Conservation (phyloP, 2,329 filamentous ascomycete genomes). For the Sphaerulina vaccinii region DNA sequence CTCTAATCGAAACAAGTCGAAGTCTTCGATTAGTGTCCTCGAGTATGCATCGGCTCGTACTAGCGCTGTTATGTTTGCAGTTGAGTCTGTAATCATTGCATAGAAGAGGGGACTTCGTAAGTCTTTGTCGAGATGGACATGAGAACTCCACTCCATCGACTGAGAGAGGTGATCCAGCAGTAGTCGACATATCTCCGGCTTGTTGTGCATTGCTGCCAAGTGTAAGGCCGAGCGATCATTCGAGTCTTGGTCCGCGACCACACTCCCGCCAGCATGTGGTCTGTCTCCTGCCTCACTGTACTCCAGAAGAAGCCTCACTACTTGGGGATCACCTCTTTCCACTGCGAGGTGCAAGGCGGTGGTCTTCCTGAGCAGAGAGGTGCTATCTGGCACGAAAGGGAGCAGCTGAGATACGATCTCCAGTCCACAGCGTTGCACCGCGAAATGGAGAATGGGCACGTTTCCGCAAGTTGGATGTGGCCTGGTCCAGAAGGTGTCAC, state of each 20-base stretch:
- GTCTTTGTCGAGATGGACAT: too few species aligned
- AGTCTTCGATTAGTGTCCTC: background rate
- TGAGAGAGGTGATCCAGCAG: too few species aligned
- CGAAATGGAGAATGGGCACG: background rate
- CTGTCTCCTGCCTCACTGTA: background rate
- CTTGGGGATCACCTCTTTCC: background rate
- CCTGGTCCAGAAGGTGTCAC: background rate
- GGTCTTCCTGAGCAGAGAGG: background rate
- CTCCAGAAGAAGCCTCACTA: background rate
- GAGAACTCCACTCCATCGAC: too few species aligned
- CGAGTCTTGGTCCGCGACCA: background rate
- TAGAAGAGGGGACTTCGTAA: background rate
- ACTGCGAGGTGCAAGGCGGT: background rate
- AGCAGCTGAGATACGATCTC: background rate
- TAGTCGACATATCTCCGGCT: too few species aligned
- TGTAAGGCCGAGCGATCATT: background rate
- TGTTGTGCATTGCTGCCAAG: background rate
- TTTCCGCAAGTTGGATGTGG: background rate
- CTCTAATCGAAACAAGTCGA: background rate
- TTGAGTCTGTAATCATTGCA: background rate
- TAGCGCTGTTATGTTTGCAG: background rate
- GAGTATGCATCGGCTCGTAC: background rate
- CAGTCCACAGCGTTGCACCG: background rate
- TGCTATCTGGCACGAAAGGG: background rate
- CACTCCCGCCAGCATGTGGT: background rate